Evolutionary conservation across 805 yeast genomes (phyloP).

Genomic region (Zygoascus tannicola): DNA sequence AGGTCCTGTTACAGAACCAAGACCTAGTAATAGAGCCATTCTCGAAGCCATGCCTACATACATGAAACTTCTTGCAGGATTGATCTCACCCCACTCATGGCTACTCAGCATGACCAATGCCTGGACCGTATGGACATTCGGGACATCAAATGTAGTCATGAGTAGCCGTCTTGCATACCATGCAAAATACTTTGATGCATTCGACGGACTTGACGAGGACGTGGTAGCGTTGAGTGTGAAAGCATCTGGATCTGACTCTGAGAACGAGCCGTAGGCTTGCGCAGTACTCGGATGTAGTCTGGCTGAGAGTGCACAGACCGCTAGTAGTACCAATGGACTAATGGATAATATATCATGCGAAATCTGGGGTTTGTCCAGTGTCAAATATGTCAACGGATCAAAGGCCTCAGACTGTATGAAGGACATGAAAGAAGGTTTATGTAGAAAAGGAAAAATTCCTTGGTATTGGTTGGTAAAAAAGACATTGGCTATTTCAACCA

Average conservation of each 20-base stretch:
- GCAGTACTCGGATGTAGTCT: constrained; percentile 5
- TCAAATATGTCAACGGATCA: constrained; percentile 1
- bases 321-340: constrained; percentile 3
- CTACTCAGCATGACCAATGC: constrained; percentile 11
- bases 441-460: constrained; percentile 10
- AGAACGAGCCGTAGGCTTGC: constrained; percentile 5
- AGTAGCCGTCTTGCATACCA: constrained; percentile 10
- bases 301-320: constrained; percentile 8
- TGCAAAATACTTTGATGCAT: constrained; percentile 8
- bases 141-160: constrained; percentile 4
- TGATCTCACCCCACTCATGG: constrained; percentile 10
- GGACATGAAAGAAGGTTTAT: constrained; percentile 8
- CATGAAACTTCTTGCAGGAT: constrained; percentile 8
- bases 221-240: background rate
- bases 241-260: constrained; percentile 1
- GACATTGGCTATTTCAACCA: constrained; percentile 4
- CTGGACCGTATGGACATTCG: constrained; percentile 7
- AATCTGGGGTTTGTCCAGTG: background rate
- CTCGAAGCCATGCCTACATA: constrained; percentile 9
- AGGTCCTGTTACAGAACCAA: no score
- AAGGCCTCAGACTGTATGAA: constrained; percentile 6
- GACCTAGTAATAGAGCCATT: constrained; percentile 5
- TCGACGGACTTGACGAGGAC: background rate
- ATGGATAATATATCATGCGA: no score
- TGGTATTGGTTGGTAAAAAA: constrained; percentile 9